A percentile compares a stretch with the other conserved stretches of the same genome.
Conservation (phyloP, 108 stramenopile species). For the Aurantiochytrium sp. region DNA sequence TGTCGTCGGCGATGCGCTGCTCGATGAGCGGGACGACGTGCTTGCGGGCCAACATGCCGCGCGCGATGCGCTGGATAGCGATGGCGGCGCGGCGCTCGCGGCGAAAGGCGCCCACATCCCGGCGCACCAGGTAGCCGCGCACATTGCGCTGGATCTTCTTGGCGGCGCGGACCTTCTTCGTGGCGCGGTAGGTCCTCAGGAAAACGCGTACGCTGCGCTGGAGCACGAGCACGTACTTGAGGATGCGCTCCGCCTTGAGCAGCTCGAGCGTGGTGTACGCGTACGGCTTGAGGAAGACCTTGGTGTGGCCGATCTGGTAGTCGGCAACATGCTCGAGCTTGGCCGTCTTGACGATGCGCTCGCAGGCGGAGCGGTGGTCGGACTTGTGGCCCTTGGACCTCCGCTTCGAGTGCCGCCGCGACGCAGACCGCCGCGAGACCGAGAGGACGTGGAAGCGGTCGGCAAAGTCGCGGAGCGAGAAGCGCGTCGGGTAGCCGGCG, state of each 20-base stretch:
- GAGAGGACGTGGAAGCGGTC: conserved; percentile 59
- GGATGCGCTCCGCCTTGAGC: conserved; percentile 71
- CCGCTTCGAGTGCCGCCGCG: background rate
- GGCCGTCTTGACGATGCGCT: background rate
- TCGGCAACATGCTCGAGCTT: background rate
- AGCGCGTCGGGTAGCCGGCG: conserved; percentile 91
- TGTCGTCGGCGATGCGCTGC: background rate
- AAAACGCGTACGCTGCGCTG: conserved; percentile 78
- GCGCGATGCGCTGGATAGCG: conserved; percentile 54
- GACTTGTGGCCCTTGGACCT: background rate
- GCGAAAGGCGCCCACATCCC: background rate
- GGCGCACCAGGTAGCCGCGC: conserved; percentile 57
- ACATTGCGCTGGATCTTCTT: conserved; percentile 69
- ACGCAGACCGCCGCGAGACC: background rate
- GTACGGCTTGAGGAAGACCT: conserved; percentile 86
- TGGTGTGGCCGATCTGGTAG: conserved; percentile 78
- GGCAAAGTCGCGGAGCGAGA: conserved; percentile 80
- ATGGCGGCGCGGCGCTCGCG: conserved; percentile 23
- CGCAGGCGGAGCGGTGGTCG: background rate
- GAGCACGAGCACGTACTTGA: conserved; percentile 65
- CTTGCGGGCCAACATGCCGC: conserved; percentile 50
- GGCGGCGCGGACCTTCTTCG: conserved; percentile 60
- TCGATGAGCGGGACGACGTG: conserved; percentile 53
- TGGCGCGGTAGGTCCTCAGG: conserved; percentile 60
- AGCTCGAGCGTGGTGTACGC: conserved; percentile 81